Conservation (phyloP, 805 yeast species). For the Candida boidinii region DNA sequence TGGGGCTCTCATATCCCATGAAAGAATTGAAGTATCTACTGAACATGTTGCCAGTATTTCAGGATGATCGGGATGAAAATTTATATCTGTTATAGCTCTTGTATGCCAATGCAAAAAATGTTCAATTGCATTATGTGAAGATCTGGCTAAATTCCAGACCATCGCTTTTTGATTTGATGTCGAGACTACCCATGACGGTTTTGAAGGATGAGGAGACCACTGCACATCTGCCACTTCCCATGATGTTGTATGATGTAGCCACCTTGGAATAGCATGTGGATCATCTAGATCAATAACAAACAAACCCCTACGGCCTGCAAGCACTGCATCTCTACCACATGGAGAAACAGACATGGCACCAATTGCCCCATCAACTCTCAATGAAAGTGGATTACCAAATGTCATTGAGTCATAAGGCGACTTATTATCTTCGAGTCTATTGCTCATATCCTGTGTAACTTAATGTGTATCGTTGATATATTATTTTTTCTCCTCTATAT, state of each 20-base stretch:
- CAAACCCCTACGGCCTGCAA: constrained; percentile 81
- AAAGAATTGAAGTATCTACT: constrained; percentile 76
- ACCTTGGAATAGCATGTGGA: constrained; percentile 90
- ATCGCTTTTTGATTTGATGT: constrained; percentile 94
- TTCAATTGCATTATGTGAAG: constrained; percentile 61
- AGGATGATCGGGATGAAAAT: constrained; percentile 82
- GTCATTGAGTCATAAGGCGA: constrained; percentile 41
- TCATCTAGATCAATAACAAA: constrained; percentile 90
- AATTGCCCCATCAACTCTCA: constrained; percentile 85
- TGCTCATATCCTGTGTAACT: too few species aligned
- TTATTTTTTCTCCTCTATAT: too few species aligned
- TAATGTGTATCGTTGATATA: too few species aligned
- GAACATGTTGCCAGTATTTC: constrained; percentile 88
- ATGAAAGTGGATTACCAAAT: constrained; percentile 72
- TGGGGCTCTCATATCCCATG: constrained; percentile 89
- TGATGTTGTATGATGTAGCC: constrained; percentile 84
- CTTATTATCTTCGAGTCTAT: too few species aligned
- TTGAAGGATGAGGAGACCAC: constrained; percentile 88
- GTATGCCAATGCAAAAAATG: constrained; percentile 84
- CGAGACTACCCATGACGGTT: constrained; percentile 87
- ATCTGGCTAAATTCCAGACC: constrained; percentile 81
- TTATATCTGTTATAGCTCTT: constrained; percentile 92
- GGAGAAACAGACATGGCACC: constrained; percentile 89
- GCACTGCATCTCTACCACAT: constrained; percentile 84
- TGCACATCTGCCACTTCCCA: constrained; percentile 99